phyloP scores from a whole-genome alignment of 306 rosid species.

The Begonia peltatifolia region DNA sequence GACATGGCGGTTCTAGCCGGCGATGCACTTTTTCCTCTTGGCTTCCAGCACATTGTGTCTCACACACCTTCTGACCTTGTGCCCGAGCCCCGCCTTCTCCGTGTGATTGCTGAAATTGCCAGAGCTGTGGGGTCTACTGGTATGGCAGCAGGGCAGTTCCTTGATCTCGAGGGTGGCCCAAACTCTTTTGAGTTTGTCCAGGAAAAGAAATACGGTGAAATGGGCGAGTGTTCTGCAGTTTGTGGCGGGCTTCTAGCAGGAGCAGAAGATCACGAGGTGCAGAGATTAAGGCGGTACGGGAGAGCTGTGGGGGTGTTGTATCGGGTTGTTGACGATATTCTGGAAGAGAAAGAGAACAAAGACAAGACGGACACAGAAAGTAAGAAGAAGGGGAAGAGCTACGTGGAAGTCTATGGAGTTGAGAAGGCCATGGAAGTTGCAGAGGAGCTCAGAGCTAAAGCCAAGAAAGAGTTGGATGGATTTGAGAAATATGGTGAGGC shows the following conservation, averaged over 20 bases:
- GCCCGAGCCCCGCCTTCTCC: constrained; percentile 51
- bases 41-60: constrained; percentile 83
- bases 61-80: constrained; percentile 66
- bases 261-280: constrained; percentile 59
- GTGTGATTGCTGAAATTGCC: constrained; percentile 78
- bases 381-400: constrained; percentile 45
- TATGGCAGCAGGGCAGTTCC: constrained; percentile 96
- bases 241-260: constrained; percentile 89
- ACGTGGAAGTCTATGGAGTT: constrained; percentile 50
- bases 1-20: constrained; percentile 94
- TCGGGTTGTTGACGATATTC: constrained; percentile 59
- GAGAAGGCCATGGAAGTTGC: constrained; percentile 72
- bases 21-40: constrained; percentile 83
- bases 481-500: constrained; percentile 65
- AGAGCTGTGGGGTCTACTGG: constrained; percentile 82
- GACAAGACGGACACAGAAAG: constrained; percentile 9
- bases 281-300: constrained; percentile 74
- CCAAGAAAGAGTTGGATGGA: constrained; percentile 66
- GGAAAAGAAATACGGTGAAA: constrained; percentile 91
- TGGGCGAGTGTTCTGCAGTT: constrained; percentile 87
- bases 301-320: constrained; percentile 81
- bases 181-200: constrained; percentile 56
- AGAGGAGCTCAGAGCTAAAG: constrained; percentile 58
- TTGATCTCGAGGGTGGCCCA: constrained; percentile 70
- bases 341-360: constrained; percentile 27